Evolutionary conservation across 768 basidiomycete species (phyloP), one percentile per base, ranked within the genome.

Genomic region (Leucosporidium scottii): DNA sequence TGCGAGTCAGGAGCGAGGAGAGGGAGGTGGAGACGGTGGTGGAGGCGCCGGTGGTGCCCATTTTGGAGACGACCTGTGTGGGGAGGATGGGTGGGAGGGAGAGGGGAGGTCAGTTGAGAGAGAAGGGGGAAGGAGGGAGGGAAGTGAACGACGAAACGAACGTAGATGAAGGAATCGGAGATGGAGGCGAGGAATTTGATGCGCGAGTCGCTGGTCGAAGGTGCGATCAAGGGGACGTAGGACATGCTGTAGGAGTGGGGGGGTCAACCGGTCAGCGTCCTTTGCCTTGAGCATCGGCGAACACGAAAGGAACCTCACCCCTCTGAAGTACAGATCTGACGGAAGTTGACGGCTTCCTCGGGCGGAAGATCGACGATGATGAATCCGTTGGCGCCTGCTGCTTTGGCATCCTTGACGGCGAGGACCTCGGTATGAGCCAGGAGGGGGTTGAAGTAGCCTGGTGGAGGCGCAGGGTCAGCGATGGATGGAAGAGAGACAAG

Each of bases 351-450:
- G 36, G 96, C 93, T 78, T 99, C 96, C 79, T 97, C 93, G 20
- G 96, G 96, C 44, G 96, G 96, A 34, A 98, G 85, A 77, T 99
- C 96, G 30, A 98, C 93, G 80, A 99, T 86, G 73, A 98, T 93
- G 77, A 93, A 99, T 1, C 96, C 96, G 78, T 94, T 98, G 0
- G 91, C 96, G 21, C 94, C 94, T 23, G 91, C 92, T 65, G 87
- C 86, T 56, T 80, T 83, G 3, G 93, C 93, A 77, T 96, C 93
- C 62, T 86, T 85, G 30, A 98, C 92, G 7, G 94, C 89, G 77
- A 86, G 89, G 68, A 94, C 90, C 80, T 99, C 96, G 4, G 93
- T 93, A 74, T 97, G 94, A 0, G 93, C 91, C 53, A 98, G 83
- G 47, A 98, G 78, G 20, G 96, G 94, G 77, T 99, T 99, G 79